A percentile compares a stretch with the other conserved stretches of the same genome.
Conservation (phyloP, 768 basidiomycete species). For the Mycena maculata region DNA sequence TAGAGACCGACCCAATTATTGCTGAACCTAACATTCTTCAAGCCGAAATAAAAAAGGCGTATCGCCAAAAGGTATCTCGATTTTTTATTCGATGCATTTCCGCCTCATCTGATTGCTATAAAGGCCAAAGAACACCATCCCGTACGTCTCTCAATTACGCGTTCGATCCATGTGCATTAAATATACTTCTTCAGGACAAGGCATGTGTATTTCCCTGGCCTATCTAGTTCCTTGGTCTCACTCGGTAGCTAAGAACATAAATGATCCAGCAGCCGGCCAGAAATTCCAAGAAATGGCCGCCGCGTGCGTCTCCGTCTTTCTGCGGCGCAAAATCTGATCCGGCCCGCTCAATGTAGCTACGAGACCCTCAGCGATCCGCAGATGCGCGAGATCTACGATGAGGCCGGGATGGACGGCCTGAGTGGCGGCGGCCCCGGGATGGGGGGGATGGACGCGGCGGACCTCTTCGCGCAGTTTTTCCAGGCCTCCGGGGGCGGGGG, state of each 20-base stretch:
- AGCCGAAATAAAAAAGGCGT: constrained; percentile 95
- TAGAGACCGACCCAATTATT: constrained; percentile 5
- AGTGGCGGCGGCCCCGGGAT: constrained; percentile 57
- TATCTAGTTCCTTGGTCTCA: neutral
- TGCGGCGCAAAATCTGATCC: constrained; percentile 20
- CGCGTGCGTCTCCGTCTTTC: constrained; percentile 67
- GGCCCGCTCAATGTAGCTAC: constrained; percentile 60
- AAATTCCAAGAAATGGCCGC: constrained; percentile 92
- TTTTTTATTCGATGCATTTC: constrained; percentile 28
- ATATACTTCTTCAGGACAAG: constrained; percentile 67
- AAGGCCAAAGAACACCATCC: constrained; percentile 92
- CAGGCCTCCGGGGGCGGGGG: constrained; percentile 58
- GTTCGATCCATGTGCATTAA: constrained; percentile 21
- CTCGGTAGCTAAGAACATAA: constrained; percentile 72
- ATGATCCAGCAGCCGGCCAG: constrained; percentile 84
- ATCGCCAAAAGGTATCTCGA: constrained; percentile 83
- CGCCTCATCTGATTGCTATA: constrained; percentile 34
- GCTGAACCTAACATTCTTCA: constrained; percentile 34
- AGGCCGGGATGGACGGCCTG: constrained; percentile 77
- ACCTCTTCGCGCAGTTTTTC: constrained; percentile 84
- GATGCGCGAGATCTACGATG: constrained; percentile 78
- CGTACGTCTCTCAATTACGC: constrained; percentile 55
- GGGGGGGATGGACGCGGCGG: constrained; percentile 63
- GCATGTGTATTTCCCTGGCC: constrained; percentile 56
- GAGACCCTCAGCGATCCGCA: constrained; percentile 83